A percentile compares a stretch with the other conserved stretches of the same genome.
phyloP scores from a whole-genome alignment of 2,329 filamentous ascomycete genomes.

The Amphichorda felina region DNA sequence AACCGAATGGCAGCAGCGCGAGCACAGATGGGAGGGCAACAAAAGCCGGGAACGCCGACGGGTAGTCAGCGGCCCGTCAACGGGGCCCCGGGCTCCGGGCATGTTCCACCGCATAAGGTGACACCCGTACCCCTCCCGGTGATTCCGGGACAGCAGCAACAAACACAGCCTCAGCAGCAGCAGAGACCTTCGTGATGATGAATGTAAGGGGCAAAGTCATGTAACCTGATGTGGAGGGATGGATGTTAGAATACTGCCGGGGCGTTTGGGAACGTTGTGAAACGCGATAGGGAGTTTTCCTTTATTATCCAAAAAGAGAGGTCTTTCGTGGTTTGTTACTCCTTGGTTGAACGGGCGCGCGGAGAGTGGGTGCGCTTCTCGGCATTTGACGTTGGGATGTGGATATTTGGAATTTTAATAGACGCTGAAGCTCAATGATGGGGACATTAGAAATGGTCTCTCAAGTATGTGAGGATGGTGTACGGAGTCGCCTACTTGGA shows the following conservation, averaged over 20 bases:
- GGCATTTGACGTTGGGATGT: background rate
- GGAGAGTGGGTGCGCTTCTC: too few species aligned
- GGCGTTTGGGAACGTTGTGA: background rate
- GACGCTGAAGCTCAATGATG: background rate
- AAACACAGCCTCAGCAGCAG: too few species aligned
- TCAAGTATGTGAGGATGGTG: too few species aligned
- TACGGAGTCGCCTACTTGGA: too few species aligned
- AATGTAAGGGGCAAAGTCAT: too few species aligned
- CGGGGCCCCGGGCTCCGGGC: constrained; percentile 19
- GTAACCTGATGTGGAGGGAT: too few species aligned
- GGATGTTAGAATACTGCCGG: background rate
- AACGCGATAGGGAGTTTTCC: background rate
- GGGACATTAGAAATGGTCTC: too few species aligned
- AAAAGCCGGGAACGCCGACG: constrained; percentile 20
- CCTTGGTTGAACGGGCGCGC: too few species aligned
- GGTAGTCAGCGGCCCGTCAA: constrained; percentile 11
- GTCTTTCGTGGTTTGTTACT: background rate
- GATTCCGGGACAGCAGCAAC: constrained; percentile 26
- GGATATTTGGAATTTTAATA: background rate
- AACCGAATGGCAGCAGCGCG: constrained; percentile 19
- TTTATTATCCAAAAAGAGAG: background rate
- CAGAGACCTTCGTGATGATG: background rate
- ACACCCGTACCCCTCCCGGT: constrained; percentile 31
- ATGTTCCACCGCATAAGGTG: constrained; percentile 25
- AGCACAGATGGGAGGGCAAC: constrained; percentile 22